These are phyloP conservation scores for Penicillium atrosanguineum DNA, from an alignment of 495 filamentous ascomycete genomes.

Conservation along the genomic window DNA sequence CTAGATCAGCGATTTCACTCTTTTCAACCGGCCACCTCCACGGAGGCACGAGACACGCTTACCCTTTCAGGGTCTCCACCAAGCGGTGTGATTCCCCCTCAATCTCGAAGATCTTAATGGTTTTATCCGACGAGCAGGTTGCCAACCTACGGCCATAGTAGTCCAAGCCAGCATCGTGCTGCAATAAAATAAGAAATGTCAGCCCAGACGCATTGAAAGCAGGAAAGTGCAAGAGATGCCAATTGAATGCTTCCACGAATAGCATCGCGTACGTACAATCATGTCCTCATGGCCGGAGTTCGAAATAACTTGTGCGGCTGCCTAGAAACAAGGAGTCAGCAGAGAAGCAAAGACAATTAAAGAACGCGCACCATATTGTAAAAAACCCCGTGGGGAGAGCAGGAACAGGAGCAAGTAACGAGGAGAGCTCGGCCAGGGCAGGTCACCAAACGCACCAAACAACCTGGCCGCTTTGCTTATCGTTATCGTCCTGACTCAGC, in stretches of 20 bases:
- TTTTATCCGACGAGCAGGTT: slow-evolving; percentile 96
- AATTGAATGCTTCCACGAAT: slow-evolving; percentile 3
- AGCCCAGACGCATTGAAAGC: slow-evolving; percentile 3
- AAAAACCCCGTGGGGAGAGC: slow-evolving; percentile 8
- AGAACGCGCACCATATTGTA: slow-evolving; percentile 21
- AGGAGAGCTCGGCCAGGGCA: slow-evolving; percentile 22
- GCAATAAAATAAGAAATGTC: slow-evolving; percentile 5
- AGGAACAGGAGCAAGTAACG: slow-evolving; percentile 29
- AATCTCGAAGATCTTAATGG: slow-evolving; percentile 98
- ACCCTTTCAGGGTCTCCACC: slow-evolving; percentile 94
- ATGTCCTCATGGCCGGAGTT: slow-evolving; percentile 98
- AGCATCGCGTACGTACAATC: slow-evolving; percentile 71
- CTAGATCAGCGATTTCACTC: background rate
- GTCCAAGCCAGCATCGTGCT: slow-evolving; percentile 98
- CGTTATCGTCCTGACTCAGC: slow-evolving; percentile 30
- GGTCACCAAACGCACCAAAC: slow-evolving; percentile 16
- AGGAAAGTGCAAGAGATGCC: background rate
- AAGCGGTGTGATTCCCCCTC: slow-evolving; percentile 90
- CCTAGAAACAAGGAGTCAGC: slow-evolving; percentile 43
- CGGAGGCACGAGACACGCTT: slow-evolving; percentile 22
- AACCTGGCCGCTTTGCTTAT: slow-evolving; percentile 42
- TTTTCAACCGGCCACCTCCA: background rate
- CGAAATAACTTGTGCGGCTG: slow-evolving; percentile 72
- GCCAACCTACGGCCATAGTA: slow-evolving; percentile 97
- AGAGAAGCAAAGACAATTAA: background rate